These are phyloP conservation scores for Penium margaritaceum DNA, from an alignment of 139 green algal species.

Conservation along the genomic window DNA sequence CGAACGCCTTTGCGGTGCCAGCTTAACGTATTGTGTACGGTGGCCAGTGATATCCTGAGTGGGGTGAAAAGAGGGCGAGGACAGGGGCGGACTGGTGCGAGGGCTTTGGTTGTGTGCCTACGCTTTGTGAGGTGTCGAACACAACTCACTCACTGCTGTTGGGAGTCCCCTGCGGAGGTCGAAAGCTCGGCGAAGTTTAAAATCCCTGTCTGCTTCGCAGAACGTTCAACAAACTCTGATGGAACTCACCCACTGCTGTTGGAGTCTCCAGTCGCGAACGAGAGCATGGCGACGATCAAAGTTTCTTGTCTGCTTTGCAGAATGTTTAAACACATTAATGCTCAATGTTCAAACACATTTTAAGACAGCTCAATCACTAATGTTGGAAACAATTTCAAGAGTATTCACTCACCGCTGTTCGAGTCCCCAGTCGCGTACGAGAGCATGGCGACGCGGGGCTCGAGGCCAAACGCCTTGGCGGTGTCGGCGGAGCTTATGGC, in stretches of 20 bases:
- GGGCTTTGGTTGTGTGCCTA: too few species aligned
- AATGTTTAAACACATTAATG: not conserved
- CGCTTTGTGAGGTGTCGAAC: too few species aligned
- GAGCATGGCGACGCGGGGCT: conserved; percentile 79
- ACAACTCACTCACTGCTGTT: not conserved
- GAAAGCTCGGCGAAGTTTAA: too few species aligned
- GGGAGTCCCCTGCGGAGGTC: not conserved
- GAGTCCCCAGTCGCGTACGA: conserved; percentile 72
- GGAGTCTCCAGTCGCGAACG: conserved; percentile 67
- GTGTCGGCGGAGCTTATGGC: conserved; percentile 69
- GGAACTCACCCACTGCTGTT: conserved; percentile 17
- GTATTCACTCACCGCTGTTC: conserved; percentile 24
- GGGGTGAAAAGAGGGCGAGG: too few species aligned
- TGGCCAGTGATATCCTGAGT: too few species aligned
- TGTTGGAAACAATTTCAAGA: conserved; percentile 28
- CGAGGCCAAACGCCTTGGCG: conserved; percentile 73
- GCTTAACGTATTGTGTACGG: too few species aligned
- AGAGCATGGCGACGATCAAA: conserved; percentile 85
- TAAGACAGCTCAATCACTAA: not conserved
- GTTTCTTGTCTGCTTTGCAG: conserved; percentile 14
- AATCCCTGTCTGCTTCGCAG: too few species aligned
- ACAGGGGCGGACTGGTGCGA: too few species aligned
- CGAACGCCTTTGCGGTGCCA: too few species aligned
- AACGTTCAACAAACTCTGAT: not conserved
- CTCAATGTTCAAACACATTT: not conserved